Base-by-base conservation (phyloP, 208 protist genomes). In the Leptomonas seymouri region DNA sequence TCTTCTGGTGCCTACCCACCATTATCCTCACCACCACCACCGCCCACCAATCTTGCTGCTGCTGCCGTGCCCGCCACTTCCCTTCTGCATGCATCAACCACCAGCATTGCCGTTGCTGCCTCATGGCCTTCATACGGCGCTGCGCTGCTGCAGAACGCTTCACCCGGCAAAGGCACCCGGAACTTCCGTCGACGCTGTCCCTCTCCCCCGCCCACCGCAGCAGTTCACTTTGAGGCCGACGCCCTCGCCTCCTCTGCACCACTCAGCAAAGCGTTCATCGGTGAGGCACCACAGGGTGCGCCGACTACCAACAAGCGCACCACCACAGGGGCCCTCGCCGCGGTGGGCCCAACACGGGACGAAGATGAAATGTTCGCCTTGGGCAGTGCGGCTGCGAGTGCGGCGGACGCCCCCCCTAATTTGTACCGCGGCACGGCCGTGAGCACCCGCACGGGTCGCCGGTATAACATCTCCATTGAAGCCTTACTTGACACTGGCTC, bases 81-180 rank as follows among this genome's bases (percentile, higher is more conserved):
- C 28, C 39, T 77, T 3, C 50, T 77, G 56, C 56, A 41, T 25
- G 20, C 49, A 9, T 54, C 64, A 3, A 61, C 63, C 1, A 36
- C 57, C n/a, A 44, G 18, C 36, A 48, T 67, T 0, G 46, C 71
- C 7, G 51, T 55, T 15, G 56, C 25, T 21, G 71, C 64, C 0
- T 59, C 71, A 45, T 48, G 34, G 39, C 71, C 71, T 9, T 77
- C 71, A 6, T 77, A 67, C 45, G 71, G 71, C 23, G 41, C 55
- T 2, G 25, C 46, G 3, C 56, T 71, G 44, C 66, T 77, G 23
- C 41, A n/a, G 3, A n/a, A 21, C 16, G 20, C 28, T 27, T 44
- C 53, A 5, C 53, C 49, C 3, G 25, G 2, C 20, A 23, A 20
- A 30, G 1, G 20, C 23, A 44, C 12, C 31, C 12, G 0, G 0